Conservation (phyloP, 2,329 filamentous ascomycete genomes). For the Golovinomyces cichoracearum region DNA sequence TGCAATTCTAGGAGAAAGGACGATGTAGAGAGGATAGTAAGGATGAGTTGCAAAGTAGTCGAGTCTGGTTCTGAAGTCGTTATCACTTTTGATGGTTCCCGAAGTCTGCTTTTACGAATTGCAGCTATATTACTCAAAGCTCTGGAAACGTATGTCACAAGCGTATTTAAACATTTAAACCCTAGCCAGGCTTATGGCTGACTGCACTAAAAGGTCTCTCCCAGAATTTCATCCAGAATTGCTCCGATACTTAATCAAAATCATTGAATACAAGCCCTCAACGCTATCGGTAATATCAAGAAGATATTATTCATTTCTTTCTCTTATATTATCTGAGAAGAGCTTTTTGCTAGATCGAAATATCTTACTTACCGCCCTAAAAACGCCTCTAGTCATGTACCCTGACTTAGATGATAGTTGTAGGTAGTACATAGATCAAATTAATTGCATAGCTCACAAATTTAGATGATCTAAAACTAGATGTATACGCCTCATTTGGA, state of each 20-base stretch:
- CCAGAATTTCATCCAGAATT: constrained; percentile 5
- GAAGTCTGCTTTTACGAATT: constrained; percentile 8
- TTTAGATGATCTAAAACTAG: constrained; percentile 5
- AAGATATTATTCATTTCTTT: constrained; percentile 13
- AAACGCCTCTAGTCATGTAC: constrained; percentile 7
- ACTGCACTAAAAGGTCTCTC: constrained; percentile 6
- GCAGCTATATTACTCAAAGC: constrained; percentile 9
- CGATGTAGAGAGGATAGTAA: constrained; percentile 24
- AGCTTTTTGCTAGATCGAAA: constrained; percentile 3
- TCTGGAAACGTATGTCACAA: constrained; percentile 10
- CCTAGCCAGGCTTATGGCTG: constrained; percentile 2
- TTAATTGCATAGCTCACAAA: constrained; percentile 2
- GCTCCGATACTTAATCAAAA: constrained; percentile 9
- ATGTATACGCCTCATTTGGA: constrained; percentile 12
- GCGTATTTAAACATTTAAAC: background rate
- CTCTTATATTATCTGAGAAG: constrained; percentile 5
- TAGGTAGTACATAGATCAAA: constrained; percentile 2
- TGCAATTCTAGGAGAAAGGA: constrained; percentile 21
- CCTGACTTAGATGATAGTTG: constrained; percentile 4
- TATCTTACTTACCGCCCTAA: constrained; percentile 9
- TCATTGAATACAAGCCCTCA: constrained; percentile 6
- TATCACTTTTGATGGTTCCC: constrained; percentile 7
- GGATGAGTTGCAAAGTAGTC: constrained; percentile 16
- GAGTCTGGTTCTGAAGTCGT: constrained; percentile 17
- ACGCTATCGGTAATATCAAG: constrained; percentile 9